phyloP scores from a whole-genome alignment of 192 early-diverging fungal genomes.

The Backusella circina region DNA sequence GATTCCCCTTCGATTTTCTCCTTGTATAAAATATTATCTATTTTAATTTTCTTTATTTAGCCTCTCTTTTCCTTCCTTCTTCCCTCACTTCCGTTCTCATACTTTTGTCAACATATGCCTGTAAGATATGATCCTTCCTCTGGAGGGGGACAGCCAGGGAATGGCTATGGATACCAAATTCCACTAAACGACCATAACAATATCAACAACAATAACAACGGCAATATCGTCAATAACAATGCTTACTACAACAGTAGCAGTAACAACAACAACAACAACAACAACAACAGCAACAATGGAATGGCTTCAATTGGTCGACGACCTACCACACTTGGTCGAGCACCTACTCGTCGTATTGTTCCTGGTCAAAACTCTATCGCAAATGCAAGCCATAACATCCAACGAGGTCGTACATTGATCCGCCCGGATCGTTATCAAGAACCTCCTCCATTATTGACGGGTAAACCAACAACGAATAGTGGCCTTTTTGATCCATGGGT shows the following conservation, averaged over 20 bases:
- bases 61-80: neutral
- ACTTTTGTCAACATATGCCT: neutral
- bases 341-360: slow-evolving; percentile 35
- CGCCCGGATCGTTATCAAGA: slow-evolving; percentile 67
- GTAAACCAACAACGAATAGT: slow-evolving; percentile 39
- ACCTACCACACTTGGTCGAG: slow-evolving; percentile 30
- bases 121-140: slow-evolving; percentile 10
- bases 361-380: slow-evolving; percentile 32
- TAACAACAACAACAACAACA: neutral
- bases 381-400: slow-evolving; percentile 53
- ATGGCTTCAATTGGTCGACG: slow-evolving; percentile 9
- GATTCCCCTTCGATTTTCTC: neutral
- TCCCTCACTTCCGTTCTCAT: neutral
- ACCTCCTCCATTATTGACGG: slow-evolving; percentile 64
- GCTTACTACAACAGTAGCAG: neutral
- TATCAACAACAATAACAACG: neutral
- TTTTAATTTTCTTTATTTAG: slow-evolving; percentile 2
- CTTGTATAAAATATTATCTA: neutral
- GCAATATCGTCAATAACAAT: neutral
- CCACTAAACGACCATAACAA: neutral
- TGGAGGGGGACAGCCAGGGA: slow-evolving; percentile 4
- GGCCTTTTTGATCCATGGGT: slow-evolving; percentile 58
- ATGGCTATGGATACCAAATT: neutral
- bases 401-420: slow-evolving; percentile 69
- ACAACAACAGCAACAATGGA: neutral